Conservation (phyloP, 73 alveolate genomes). For the Paramecium sexaurelia region DNA sequence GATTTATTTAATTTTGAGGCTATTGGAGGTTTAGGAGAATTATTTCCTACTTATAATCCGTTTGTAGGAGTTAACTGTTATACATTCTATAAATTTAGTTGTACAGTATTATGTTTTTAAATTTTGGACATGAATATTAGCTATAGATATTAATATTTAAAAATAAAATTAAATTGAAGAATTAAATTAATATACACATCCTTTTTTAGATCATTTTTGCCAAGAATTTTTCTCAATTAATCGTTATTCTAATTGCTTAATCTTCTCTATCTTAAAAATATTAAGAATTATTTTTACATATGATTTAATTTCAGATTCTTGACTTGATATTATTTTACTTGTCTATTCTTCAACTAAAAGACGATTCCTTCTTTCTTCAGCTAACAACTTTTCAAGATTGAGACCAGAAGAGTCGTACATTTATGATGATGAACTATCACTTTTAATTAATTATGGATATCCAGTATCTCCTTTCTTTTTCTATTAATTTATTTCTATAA, state of each 20-base stretch:
- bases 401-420: not conserved
- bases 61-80: not conserved
- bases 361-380: conserved; percentile 5
- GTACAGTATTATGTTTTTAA: not conserved
- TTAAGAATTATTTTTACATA: not conserved
- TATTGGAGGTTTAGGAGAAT: conserved; percentile 14
- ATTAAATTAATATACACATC: not conserved
- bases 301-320: conserved; percentile 4
- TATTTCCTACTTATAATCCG: not conserved
- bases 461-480: not conserved
- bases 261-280: not conserved
- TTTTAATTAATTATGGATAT: not conserved
- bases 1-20: not conserved
- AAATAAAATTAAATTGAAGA: not conserved
- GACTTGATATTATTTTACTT: conserved; percentile 5
- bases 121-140: not conserved
- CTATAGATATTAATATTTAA: not conserved
- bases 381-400: not conserved
- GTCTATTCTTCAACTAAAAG: conserved; percentile 23
- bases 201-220: not conserved
- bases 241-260: not conserved
- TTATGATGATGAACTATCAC: not conserved
- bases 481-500: not conserved
- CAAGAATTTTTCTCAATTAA: not conserved
- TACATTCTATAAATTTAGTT: not conserved